A percentile compares a stretch with the other conserved stretches of the same genome.
Evolutionary conservation across 805 yeast genomes (phyloP).

Genomic region (Maudiozyma saulgeensis): DNA sequence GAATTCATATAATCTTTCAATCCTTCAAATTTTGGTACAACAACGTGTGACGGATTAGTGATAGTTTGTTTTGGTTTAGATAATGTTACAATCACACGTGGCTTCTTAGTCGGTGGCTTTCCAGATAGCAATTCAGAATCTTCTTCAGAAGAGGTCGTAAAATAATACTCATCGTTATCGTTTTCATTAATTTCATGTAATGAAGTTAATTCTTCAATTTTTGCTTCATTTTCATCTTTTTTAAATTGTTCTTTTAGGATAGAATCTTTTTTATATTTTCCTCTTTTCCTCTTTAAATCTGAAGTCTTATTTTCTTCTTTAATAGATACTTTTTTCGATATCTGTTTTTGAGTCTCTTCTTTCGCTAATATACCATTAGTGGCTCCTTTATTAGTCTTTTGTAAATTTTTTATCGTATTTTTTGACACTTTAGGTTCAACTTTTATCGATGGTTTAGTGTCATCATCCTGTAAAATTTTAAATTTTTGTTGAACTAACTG

Average conservation of each 20-base stretch:
- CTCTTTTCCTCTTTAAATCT: not conserved
- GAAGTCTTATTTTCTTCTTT: not conserved
- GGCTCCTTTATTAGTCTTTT: not conserved
- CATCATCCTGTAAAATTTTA: not conserved
- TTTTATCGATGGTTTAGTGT: too few species aligned
- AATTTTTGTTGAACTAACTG: constrained; percentile 1
- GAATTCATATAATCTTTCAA: constrained; percentile 43
- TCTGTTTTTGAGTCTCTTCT: not conserved
- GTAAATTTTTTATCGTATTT: not conserved
- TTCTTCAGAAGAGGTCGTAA: constrained; percentile 26
- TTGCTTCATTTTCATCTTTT: not conserved
- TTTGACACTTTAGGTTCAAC: not conserved
- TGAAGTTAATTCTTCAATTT: not conserved
- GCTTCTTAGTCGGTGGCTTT: constrained; percentile 10
- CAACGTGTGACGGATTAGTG: constrained; percentile 52
- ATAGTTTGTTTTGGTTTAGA: constrained; percentile 39
- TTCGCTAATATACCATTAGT: not conserved
- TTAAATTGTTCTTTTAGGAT: not conserved
- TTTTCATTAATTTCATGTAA: not conserved
- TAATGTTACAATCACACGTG: constrained; percentile 26
- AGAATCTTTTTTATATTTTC: not conserved
- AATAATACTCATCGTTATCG: constrained; percentile 14
- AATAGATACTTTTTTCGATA: not conserved
- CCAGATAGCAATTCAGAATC: constrained; percentile 12
- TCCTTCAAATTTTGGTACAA: constrained; percentile 36